A percentile compares a stretch with the other conserved stretches of the same genome.
phyloP scores from a whole-genome alignment of 202 grass and related monocot genomes.

The Carex arenaria region DNA sequence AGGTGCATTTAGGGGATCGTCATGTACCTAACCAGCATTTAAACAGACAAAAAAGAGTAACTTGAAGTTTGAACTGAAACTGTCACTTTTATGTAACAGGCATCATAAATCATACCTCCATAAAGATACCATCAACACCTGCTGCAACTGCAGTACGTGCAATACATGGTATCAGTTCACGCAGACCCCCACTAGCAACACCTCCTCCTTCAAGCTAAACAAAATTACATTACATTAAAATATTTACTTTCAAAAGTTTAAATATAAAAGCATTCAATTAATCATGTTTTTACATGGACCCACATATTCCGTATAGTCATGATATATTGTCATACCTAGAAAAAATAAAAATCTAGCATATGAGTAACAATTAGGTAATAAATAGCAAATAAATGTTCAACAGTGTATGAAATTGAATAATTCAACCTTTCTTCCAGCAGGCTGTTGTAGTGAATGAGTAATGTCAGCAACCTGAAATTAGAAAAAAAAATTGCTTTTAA shows the following conservation, averaged over 20 bases:
- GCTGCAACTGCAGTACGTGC: conserved; percentile 88
- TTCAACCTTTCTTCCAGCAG: conserved; percentile 85
- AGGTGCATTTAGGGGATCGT: conserved; percentile 79
- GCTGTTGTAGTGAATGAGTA: conserved; percentile 97
- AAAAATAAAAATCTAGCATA: not conserved
- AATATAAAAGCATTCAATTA: not conserved
- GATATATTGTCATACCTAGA: not conserved
- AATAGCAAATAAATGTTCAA: not conserved
- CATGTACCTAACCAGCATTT: conserved; percentile 55
- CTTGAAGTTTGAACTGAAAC: not conserved
- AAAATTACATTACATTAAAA: not conserved
- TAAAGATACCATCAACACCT: conserved; percentile 96
- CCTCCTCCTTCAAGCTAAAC: conserved; percentile 90
- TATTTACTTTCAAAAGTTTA: not conserved
- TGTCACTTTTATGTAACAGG: not conserved
- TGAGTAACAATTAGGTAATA: not conserved
- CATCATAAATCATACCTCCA: conserved; percentile 61
- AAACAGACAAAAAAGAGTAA: not conserved
- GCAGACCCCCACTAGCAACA: conserved; percentile 82
- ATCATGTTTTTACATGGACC: not conserved
- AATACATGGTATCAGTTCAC: conserved; percentile 93
- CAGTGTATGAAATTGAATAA: not conserved
- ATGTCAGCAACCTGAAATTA: conserved; percentile 88
- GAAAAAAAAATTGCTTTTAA: not conserved
- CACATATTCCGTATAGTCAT: not conserved